Conservation (phyloP, 2,329 filamentous ascomycete species). For the Phaeosphaeria sp. region DNA sequence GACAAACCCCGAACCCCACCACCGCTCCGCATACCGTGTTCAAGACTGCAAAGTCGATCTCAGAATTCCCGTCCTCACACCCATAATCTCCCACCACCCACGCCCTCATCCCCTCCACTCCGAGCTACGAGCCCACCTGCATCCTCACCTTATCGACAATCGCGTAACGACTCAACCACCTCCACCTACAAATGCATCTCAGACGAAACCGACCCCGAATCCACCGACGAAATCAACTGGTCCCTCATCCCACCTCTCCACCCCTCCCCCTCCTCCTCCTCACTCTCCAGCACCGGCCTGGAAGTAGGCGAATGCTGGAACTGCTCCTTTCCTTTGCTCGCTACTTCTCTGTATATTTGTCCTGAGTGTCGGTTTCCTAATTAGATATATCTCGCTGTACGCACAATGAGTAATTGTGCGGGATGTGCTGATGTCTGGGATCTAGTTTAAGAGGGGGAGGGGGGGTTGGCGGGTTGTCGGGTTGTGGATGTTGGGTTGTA, state of each 20-base stretch:
- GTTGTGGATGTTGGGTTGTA: neutral
- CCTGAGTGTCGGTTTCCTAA: slow-evolving; percentile 9
- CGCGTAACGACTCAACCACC: no score
- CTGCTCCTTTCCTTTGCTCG: slow-evolving; percentile 4
- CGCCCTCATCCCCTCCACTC: neutral
- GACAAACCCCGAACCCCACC: no score
- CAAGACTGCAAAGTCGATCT: no score
- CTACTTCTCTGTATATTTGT: neutral
- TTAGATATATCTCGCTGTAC: no score
- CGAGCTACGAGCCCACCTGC: no score
- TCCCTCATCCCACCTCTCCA: neutral
- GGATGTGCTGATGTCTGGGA: no score
- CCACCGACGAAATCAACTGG: neutral
- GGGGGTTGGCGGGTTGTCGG: neutral
- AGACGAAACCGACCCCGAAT: neutral
- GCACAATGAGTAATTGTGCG: no score
- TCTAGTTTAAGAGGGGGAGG: no score
- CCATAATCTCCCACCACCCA: neutral
- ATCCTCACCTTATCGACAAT: no score
- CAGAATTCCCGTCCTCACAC: no score
- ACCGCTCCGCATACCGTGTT: no score
- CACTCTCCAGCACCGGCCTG: neutral
- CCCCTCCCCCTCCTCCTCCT: neutral
- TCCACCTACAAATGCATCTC: no score
- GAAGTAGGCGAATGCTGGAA: slow-evolving; percentile 9